Evolutionary conservation across 2,329 filamentous ascomycete genomes (phyloP).

Genomic region (Alternaria sp.): DNA sequence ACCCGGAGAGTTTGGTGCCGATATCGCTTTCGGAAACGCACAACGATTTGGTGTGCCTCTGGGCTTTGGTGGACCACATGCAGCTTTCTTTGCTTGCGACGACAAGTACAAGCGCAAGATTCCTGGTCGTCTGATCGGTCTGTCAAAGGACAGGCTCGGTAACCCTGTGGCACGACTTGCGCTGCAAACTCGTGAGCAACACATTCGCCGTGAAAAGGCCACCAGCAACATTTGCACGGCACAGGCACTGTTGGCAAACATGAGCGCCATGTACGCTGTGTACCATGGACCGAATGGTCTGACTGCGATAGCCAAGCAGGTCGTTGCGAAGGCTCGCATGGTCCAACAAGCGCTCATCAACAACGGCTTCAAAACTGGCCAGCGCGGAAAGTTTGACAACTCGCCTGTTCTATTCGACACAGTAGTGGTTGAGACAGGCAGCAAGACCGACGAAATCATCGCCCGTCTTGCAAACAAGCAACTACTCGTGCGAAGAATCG

Average conservation of each 20-base stretch:
- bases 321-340: constrained; percentile 74
- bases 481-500: constrained; percentile 70
- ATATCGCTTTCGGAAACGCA: constrained; percentile 92
- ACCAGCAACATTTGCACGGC: constrained; percentile 98
- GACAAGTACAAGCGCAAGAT: constrained; percentile 96
- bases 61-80: constrained; percentile 93
- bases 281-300: constrained; percentile 90
- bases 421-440: constrained; percentile 67
- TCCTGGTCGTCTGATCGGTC: constrained; percentile 85
- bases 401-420: constrained; percentile 79
- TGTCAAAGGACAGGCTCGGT: constrained; percentile 89
- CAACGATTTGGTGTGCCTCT: constrained; percentile 92
- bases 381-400: constrained; percentile 64
- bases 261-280: constrained; percentile 92
- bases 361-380: constrained; percentile 70
- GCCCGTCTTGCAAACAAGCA: constrained; percentile 60
- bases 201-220: constrained; percentile 94
- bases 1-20: constrained; percentile 92
- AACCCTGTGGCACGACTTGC: constrained; percentile 82
- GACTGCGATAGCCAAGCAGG: constrained; percentile 80
- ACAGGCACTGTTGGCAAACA: constrained; percentile 91
- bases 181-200: constrained; percentile 92
- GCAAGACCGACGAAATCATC: constrained; percentile 62
- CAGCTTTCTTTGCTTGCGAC: constrained; percentile 91
- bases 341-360: constrained; percentile 70